phyloP scores from a whole-genome alignment of 352 stramenopile species.

The Thalassiosira ordinaria region DNA sequence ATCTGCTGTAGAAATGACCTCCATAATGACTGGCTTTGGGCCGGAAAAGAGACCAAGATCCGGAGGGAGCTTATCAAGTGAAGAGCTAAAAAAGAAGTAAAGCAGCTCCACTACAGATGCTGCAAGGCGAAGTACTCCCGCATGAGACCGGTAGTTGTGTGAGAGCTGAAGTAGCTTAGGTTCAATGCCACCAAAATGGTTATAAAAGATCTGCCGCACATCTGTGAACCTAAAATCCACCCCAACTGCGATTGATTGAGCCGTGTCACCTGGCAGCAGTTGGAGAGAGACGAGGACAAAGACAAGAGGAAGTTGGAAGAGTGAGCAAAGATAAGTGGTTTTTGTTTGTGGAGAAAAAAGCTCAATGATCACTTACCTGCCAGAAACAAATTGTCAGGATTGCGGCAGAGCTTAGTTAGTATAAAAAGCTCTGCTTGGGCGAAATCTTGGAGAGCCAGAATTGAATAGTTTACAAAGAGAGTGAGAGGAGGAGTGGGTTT shows the following conservation, averaged over 20 bases:
- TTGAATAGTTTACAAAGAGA: too few species aligned
- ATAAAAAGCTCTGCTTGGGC: conserved; percentile 61
- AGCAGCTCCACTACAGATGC: conserved; percentile 61
- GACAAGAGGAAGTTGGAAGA: too few species aligned
- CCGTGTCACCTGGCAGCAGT: too few species aligned
- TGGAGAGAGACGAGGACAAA: too few species aligned
- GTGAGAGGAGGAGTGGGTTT: too few species aligned
- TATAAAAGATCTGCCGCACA: conserved; percentile 47
- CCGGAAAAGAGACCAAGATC: conserved; percentile 60
- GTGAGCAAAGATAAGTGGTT: too few species aligned
- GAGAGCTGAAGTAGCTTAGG: conserved; percentile 53
- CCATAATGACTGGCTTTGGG: conserved; percentile 58
- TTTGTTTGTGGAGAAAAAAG: too few species aligned
- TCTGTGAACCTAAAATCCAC: conserved; percentile 47
- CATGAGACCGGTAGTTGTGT: conserved; percentile 68
- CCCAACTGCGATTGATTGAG: conserved; percentile 60
- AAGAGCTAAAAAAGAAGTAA: conserved; percentile 56
- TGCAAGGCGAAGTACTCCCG: conserved; percentile 59
- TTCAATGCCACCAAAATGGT: conserved; percentile 49
- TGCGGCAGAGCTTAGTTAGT: conserved; percentile 45
- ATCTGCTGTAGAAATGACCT: too few species aligned
- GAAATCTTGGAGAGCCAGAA: conserved; percentile 71
- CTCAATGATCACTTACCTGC: too few species aligned
- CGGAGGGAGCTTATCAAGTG: conserved; percentile 54
- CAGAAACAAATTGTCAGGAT: conserved; percentile 59